These are phyloP conservation scores for Exophiala sideris DNA, from an alignment of 2,329 filamentous ascomycete species.

Conservation along the genomic window DNA sequence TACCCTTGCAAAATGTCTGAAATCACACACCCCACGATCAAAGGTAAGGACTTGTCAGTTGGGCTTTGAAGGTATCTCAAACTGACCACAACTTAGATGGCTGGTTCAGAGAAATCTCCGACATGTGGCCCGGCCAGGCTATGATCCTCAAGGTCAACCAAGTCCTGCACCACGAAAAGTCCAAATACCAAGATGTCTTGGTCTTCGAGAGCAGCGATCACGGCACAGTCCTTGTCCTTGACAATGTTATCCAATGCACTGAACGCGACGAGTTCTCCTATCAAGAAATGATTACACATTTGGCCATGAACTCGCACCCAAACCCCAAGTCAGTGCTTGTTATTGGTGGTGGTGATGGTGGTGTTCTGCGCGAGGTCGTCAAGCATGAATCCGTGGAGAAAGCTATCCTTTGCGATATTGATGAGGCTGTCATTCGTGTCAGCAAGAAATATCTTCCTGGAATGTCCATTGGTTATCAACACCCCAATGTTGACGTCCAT, in stretches of 20 bases:
- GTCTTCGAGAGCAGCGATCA: slow-evolving; percentile 98
- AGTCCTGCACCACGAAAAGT: slow-evolving; percentile 98
- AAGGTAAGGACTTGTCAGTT: slow-evolving; percentile 51
- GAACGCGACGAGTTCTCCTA: slow-evolving; percentile 97
- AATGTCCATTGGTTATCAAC: slow-evolving; percentile 89
- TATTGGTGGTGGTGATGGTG: slow-evolving; percentile 95
- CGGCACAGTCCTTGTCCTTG: slow-evolving; percentile 91
- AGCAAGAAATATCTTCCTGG: slow-evolving; percentile 96
- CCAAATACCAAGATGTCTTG: slow-evolving; percentile 97
- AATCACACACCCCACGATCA: slow-evolving; percentile 72
- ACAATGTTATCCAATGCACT: slow-evolving; percentile 98
- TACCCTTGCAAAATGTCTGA: slow-evolving; percentile 54
- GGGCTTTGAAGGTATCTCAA: not conserved
- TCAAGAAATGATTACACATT: slow-evolving; percentile 99
- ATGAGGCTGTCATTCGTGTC: slow-evolving; percentile 96
- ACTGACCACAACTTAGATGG: slow-evolving; percentile 65
- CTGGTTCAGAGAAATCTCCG: slow-evolving; percentile 98
- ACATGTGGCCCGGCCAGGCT: slow-evolving; percentile 99
- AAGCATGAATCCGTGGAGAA: slow-evolving; percentile 98
- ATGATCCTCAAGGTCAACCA: slow-evolving; percentile 98
- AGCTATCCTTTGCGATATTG: slow-evolving; percentile 96
- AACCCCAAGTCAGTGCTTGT: slow-evolving; percentile 98
- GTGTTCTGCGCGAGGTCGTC: slow-evolving; percentile 96
- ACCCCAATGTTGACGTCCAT: slow-evolving; percentile 90
- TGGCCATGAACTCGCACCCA: slow-evolving; percentile 97